Evolutionary conservation across 2,329 filamentous ascomycete genomes (phyloP).

Genomic region (Xylaria digitata): DNA sequence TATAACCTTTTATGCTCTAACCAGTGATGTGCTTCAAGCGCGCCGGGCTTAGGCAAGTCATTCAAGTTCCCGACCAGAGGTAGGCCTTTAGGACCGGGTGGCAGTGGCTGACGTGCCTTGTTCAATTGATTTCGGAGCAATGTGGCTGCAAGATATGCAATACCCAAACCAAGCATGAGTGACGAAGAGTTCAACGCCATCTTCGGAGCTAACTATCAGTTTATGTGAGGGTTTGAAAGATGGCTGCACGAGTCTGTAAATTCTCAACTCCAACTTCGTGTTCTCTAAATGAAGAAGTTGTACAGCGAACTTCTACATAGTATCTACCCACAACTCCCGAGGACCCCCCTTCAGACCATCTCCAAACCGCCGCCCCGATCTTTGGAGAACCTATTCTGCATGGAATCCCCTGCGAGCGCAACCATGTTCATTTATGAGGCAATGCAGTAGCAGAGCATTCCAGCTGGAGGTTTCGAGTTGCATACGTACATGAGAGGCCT

Average conservation of each 20-base stretch:
- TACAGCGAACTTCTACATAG: constrained; percentile 1
- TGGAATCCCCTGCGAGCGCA: constrained; percentile 15
- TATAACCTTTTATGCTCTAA: constrained; percentile 54
- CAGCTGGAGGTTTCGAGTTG: constrained; percentile 3
- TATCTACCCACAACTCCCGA: background rate
- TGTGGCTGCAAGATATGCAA: constrained; percentile 22
- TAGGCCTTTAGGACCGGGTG: constrained; percentile 61
- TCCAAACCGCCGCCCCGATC: background rate
- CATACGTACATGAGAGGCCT: constrained; percentile 1
- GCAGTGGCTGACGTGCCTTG: constrained; percentile 46
- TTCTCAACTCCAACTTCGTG: constrained; percentile 11
- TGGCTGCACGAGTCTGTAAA: constrained; percentile 11
- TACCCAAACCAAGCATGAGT: constrained; percentile 12
- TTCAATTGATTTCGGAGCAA: constrained; percentile 12
- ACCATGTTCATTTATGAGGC: constrained; percentile 16
- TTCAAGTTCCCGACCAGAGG: constrained; percentile 63
- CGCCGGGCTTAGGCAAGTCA: constrained; percentile 58
- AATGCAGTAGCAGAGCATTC: constrained; percentile 10
- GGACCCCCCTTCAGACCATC: background rate
- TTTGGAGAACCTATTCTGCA: background rate
- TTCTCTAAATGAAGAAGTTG: constrained; percentile 10
- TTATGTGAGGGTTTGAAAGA: constrained; percentile 8
- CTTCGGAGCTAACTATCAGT: background rate
- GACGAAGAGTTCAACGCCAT: constrained; percentile 13
- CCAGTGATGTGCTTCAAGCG: constrained; percentile 55